A percentile compares a stretch with the other conserved stretches of the same genome.
Conservation (phyloP, 2,329 filamentous ascomycete species). For the Epichloe aotearoae region DNA sequence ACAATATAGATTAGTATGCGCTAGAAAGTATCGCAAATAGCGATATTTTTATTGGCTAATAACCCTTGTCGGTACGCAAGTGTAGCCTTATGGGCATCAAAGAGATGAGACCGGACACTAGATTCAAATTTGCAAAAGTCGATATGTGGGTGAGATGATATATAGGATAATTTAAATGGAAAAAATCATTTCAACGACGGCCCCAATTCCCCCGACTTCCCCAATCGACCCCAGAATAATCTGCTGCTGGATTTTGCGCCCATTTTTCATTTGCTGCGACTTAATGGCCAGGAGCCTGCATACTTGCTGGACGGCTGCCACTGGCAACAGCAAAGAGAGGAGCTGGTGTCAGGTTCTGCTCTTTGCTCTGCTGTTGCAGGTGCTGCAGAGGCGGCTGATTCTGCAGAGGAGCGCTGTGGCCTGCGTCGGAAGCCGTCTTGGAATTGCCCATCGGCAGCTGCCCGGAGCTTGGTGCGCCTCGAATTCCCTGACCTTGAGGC, state of each 20-base stretch:
- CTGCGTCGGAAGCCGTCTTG: not conserved
- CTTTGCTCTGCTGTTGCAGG: not conserved
- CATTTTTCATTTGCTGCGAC: constrained; percentile 8
- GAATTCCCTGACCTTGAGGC: not conserved
- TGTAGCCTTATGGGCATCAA: too few species aligned
- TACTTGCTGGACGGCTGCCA: not conserved
- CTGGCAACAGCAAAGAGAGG: constrained; percentile 2
- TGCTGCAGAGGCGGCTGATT: not conserved
- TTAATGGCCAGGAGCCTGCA: not conserved
- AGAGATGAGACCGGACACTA: too few species aligned
- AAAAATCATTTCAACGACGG: not conserved
- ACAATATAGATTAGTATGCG: too few species aligned
- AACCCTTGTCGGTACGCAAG: too few species aligned
- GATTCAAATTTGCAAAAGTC: not conserved
- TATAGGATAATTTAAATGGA: not conserved
- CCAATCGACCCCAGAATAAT: constrained; percentile 19
- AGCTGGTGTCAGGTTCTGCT: constrained; percentile 3
- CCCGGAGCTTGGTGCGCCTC: not conserved
- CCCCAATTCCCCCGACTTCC: constrained; percentile 9
- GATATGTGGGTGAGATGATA: not conserved
- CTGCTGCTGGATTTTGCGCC: constrained; percentile 12
- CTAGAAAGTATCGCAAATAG: too few species aligned
- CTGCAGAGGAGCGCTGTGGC: not conserved
- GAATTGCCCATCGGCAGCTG: not conserved
- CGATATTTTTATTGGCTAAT: too few species aligned